Evolutionary conservation across 148 eudicot genomes (phyloP).

Genomic region (Chenopodium quinoa): DNA sequence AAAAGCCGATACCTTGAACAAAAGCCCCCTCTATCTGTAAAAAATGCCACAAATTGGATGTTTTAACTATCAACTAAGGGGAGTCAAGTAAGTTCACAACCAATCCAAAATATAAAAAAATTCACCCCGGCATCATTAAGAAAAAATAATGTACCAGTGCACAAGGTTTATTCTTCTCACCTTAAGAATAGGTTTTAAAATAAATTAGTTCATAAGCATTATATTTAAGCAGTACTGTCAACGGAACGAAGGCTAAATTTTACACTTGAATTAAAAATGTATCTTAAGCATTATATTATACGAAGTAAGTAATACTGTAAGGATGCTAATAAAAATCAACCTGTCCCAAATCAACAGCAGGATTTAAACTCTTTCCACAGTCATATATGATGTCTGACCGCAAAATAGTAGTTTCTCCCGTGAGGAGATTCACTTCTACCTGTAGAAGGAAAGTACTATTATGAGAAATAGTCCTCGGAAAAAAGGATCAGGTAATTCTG

Average conservation of each 20-base stretch:
- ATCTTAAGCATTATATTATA: background rate
- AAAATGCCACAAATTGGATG: background rate
- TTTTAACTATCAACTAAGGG: background rate
- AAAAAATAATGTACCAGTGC: background rate
- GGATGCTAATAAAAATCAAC: constrained; percentile 26
- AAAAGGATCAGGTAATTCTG: no score
- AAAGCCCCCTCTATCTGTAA: constrained; percentile 89
- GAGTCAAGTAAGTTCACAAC: background rate
- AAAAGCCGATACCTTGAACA: constrained; percentile 91
- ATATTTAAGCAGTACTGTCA: background rate
- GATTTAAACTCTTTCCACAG: constrained; percentile 94
- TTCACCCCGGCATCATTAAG: no score
- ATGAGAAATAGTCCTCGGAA: background rate
- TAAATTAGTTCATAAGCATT: background rate
- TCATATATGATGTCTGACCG: constrained; percentile 83
- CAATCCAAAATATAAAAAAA: background rate
- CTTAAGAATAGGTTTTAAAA: background rate
- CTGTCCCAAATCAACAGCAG: constrained; percentile 98
- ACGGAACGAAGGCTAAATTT: background rate
- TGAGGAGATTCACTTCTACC: constrained; percentile 84
- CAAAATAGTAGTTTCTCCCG: constrained; percentile 80
- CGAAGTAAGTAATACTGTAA: background rate
- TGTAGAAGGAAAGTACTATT: constrained; percentile 30
- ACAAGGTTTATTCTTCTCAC: background rate
- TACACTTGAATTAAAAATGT: background rate